Evolutionary conservation across 352 stramenopile genomes (phyloP), one percentile per base, ranked within the genome.

Genomic region (Pelagophyceae sp.): DNA sequence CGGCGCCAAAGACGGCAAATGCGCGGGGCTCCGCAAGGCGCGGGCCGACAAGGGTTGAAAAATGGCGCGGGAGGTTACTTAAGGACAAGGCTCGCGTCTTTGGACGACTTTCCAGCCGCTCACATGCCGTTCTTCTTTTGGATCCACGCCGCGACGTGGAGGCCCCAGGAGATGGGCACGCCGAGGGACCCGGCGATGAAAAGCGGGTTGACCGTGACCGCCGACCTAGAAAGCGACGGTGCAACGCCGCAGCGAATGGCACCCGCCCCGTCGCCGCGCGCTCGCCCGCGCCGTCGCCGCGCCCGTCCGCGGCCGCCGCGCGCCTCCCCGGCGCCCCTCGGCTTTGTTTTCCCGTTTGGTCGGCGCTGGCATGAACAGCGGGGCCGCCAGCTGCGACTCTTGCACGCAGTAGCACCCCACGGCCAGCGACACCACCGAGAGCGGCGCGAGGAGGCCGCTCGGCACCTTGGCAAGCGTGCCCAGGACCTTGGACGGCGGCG

Each of bases 131-230:
- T 86, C 76, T 85, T 60, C 81, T 85, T 85, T 64, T 86, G 76
- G 78, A 86, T 86, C 82, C 82, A 86, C n/a, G 80, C 80, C 17
- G 82, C 82, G 25, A 85, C 82, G 78, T 85, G 81, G 0, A 85
- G 70, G 32, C 82, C 82, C 82, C 82, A 86, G 38, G 82, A 84
- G 69, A 86, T 82, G 25, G 82, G 82, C 20, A 79, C 67, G 51
- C 85, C 60, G n/a, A 85, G 61, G 35, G 81, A 80, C 23, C 82
- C 82, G n/a, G 74, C 75, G 27, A 86, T 72, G 77, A 83, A 85
- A 0, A 65, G 1, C 35, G 81, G 81, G 69, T 86, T 76, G 69
- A 85, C 61, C 3, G 61, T 71, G 15, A 6, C 11, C 29, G 61
- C 27, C 15, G 15, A 40, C 78, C 51, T n/a, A 32, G 65, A 32